Base-by-base conservation (phyloP, 2,329 filamentous ascomycete species). In the Colletotrichum karsti region DNA sequence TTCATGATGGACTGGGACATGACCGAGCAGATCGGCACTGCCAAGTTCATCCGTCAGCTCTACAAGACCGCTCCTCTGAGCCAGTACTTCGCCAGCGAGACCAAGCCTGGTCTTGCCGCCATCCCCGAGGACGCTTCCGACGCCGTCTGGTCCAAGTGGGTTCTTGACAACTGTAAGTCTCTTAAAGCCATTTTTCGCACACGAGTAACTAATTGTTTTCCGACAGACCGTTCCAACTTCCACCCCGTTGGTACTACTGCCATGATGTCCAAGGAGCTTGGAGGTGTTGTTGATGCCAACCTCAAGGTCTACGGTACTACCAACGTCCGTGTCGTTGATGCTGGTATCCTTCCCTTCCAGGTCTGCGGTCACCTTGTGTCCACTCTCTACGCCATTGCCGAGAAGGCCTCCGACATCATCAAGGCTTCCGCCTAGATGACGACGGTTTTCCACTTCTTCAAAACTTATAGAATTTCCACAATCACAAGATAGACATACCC, bases 311-410 rank as follows among this genome's bases (percentile, higher is more conserved):
- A 87, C 67, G 85, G 84, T 2, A 79, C 87, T 35, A 78, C 80
- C 54, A 83, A 83, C 37, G 79, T 87, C 4, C 78, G 85, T 10
- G 80, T 87, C 1, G 81, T 83, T 3, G 85, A 88, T 72, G 84
- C 83, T 1, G 84, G 81, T 2, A 73, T 86, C 13, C 74, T 87
- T 35, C 85, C 85, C 3, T 77, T 85, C 79, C 85, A 78, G 78
- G 81, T 70, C 75, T 86, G 76, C 81, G 83, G 73, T 2, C 80
- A 86, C 18, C 83, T 86, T 35, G 85, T 86, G 54, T 83, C 84
- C 56, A 82, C 82, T 1, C 79, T 88, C 7, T 88, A 88, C 69
- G 85, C 85, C 72, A 74, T 87, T 57, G 85, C 79, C 8, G 86
- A 88, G 74, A 85, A 83, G 72, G 75, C 74, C 4, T 72, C 80